A percentile compares a stretch with the other conserved stretches of the same genome.
These are phyloP conservation scores for Aeminium ludgeri DNA, from an alignment of 495 filamentous ascomycete genomes.

Conservation along the genomic window DNA sequence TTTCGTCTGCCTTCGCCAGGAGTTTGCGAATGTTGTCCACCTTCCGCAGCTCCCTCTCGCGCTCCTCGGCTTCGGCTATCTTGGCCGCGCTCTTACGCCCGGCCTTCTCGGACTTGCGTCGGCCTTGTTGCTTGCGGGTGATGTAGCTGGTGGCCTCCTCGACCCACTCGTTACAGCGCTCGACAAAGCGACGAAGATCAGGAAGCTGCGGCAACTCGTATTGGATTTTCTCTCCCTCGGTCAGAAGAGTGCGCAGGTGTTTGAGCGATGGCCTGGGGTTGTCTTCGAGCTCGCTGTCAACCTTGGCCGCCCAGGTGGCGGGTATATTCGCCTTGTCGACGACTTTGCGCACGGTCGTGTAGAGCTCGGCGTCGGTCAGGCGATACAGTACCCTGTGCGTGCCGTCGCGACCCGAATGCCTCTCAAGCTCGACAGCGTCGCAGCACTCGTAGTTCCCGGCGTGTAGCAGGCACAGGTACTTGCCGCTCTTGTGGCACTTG, in stretches of 20 bases:
- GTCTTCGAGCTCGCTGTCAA: slow-evolving; percentile 66
- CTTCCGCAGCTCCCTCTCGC: slow-evolving; percentile 73
- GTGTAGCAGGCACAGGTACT: slow-evolving; percentile 63
- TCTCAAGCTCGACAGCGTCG: slow-evolving; percentile 37
- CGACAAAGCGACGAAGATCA: slow-evolving; percentile 73
- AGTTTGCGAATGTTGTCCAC: slow-evolving; percentile 78
- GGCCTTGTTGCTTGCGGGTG: slow-evolving; percentile 93
- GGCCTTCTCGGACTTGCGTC: slow-evolving; percentile 88
- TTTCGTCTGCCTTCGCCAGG: slow-evolving; percentile 65
- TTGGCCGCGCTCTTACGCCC: slow-evolving; percentile 64
- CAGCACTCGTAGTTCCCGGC: slow-evolving; percentile 68
- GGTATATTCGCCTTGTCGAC: slow-evolving; percentile 73
- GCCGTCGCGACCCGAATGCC: slow-evolving; percentile 34
- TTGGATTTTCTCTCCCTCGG: slow-evolving; percentile 93
- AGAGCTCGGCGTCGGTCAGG: slow-evolving; percentile 52
- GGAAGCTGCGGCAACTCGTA: slow-evolving; percentile 76
- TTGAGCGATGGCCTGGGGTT: slow-evolving; percentile 74
- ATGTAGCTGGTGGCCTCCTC: slow-evolving; percentile 96
- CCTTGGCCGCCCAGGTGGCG: slow-evolving; percentile 80
- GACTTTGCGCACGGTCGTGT: slow-evolving; percentile 51
- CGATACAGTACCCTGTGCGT: slow-evolving; percentile 34
- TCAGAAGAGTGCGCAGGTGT: slow-evolving; percentile 62
- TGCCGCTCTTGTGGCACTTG: slow-evolving; percentile 58
- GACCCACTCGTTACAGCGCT: slow-evolving; percentile 93
- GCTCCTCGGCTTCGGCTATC: slow-evolving; percentile 70